Percentiles rank a stretch among this genome's conserved stretches.
These are phyloP conservation scores for Butyriboletus loyo DNA, from an alignment of 768 basidiomycete species.

Conservation along the genomic window DNA sequence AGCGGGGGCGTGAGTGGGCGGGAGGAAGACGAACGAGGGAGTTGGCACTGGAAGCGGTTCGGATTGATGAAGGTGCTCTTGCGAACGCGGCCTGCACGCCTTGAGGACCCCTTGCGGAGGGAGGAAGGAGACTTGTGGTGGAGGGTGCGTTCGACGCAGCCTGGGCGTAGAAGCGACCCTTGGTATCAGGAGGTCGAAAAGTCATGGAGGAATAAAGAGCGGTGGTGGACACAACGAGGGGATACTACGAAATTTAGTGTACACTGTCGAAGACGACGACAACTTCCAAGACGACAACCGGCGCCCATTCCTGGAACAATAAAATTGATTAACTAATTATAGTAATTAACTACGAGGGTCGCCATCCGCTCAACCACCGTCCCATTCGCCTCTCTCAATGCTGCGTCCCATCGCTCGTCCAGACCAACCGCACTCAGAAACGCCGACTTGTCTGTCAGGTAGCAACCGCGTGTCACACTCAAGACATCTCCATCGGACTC, in stretches of 20 bases:
- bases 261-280: slow-evolving; percentile 3
- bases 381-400: slow-evolving; percentile 45
- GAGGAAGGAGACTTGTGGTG: slow-evolving; percentile 48
- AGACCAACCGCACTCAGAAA: slow-evolving; percentile 38
- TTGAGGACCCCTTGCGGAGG: slow-evolving; percentile 29
- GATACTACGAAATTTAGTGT: neutral
- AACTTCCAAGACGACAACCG: slow-evolving; percentile 5
- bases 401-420: slow-evolving; percentile 18
- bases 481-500: neutral
- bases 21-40: slow-evolving; percentile 40
- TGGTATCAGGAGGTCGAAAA: slow-evolving; percentile 33
- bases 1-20: neutral
- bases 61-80: slow-evolving; percentile 36
- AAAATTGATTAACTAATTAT: neutral
- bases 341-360: slow-evolving; percentile 18
- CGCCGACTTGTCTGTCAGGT: slow-evolving; percentile 41
- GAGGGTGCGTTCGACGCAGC: slow-evolving; percentile 44
- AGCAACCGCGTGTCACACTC: slow-evolving; percentile 36
- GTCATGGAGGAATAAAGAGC: slow-evolving; percentile 23
- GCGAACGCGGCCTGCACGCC: slow-evolving; percentile 44
- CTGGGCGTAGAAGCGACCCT: slow-evolving; percentile 41
- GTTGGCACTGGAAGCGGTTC: slow-evolving; percentile 36
- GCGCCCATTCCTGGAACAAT: neutral
- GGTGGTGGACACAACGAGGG: neutral
- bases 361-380: slow-evolving; percentile 52